Evolutionary conservation across 73 alveolate species (phyloP).

Genomic region (Uronychia binucleata): DNA sequence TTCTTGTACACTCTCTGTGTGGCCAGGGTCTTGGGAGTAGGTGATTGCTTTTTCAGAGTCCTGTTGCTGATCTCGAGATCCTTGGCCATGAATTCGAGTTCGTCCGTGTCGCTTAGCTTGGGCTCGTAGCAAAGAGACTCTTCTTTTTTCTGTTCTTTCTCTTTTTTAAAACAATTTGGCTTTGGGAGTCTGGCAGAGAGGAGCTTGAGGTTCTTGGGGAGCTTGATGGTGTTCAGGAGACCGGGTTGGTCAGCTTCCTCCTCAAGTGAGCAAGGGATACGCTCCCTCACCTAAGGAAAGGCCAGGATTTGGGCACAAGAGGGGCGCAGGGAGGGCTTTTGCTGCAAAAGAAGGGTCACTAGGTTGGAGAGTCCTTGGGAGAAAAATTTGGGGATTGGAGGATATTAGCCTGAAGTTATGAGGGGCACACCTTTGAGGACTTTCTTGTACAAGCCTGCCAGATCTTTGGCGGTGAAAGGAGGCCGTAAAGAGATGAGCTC

Average conservation of each 20-base stretch:
- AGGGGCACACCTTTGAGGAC: no score
- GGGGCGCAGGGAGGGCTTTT: slow-evolving; percentile 84
- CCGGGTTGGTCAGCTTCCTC: slow-evolving; percentile 19
- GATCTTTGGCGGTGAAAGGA: slow-evolving; percentile 86
- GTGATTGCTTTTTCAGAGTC: no score
- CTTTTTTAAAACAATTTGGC: no score
- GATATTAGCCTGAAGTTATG: slow-evolving; percentile 88
- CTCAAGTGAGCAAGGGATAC: no score
- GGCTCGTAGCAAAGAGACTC: no score
- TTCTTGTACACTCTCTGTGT: no score
- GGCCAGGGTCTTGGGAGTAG: no score
- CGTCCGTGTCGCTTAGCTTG: no score
- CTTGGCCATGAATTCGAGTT: no score
- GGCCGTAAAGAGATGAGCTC: slow-evolving; percentile 87
- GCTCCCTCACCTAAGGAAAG: no score
- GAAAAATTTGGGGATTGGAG: slow-evolving; percentile 73
- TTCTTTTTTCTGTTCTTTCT: no score
- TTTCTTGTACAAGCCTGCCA: slow-evolving; percentile 83
- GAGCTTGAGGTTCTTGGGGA: slow-evolving; percentile 40
- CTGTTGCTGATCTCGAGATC: no score
- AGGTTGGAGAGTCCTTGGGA: slow-evolving; percentile 74
- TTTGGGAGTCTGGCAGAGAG: slow-evolving; percentile 42
- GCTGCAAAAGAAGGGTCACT: slow-evolving; percentile 65
- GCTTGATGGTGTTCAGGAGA: slow-evolving; percentile 46
- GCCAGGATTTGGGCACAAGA: slow-evolving; percentile 74